Base-by-base conservation (phyloP, 768 basidiomycete species). In the Lentinula sp. region DNA sequence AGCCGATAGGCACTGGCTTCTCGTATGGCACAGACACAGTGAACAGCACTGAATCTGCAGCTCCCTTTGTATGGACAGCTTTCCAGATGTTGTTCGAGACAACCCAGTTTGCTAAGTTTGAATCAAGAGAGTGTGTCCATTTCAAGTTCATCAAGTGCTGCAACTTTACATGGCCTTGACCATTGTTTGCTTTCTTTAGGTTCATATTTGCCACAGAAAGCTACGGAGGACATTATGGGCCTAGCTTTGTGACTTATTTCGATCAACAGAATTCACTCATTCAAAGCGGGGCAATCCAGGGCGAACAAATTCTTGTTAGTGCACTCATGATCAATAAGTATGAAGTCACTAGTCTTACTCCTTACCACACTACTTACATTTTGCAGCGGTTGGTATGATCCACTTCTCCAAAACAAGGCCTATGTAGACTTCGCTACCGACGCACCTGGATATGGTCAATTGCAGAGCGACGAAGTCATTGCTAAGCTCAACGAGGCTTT, bases 191-290 rank as follows among this genome's bases (percentile, higher is more conserved):
- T 0, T 23, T 18, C 3, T 42, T 4, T 6, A 86, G 86, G 65
- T 86, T 87, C 64, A 80, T 85, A 41, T 77, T 87, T 50, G 78
- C 84, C 1, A 86, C 86, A 5, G 86, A 88, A 67, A 85, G 84
- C 55, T 88, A 86, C 59, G 86, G 86, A 6, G 85, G 86, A 0
- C 85, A 88, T 66, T 88, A 86, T 66, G 86, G 83, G 0, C 85
- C 86, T 3, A 76, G 75, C 54, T 87, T 87, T 62, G 84, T 85
- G 35, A 82, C 82, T 4, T 87, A 79, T 66, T 87, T 89, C 66
- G 76, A 86, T 37, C 71, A 85, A 60, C 86, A 88, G 68, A 88
- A 87, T 53, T 71, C 72, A 0, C 70, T 77, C 55, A 87, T 88
- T 56, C 64, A 72, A 8, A 66, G 66, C 7, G 81, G 81, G 6